Evolutionary conservation across 192 early-diverging fungal species (phyloP).

Genomic region (Backusella australiensis): DNA sequence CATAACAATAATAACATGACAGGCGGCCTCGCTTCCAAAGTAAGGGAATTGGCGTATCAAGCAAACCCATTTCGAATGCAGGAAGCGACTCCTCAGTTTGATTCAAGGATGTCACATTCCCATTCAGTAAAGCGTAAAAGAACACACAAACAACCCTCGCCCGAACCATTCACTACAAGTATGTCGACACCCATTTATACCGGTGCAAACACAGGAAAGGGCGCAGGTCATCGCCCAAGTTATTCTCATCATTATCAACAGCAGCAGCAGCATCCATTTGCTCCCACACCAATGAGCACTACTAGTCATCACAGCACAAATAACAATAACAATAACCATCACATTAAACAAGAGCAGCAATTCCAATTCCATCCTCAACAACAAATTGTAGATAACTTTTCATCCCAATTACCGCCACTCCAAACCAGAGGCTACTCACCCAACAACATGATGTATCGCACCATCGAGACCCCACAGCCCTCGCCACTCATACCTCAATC

Average conservation of each 20-base stretch:
- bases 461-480: neutral
- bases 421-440: conserved; percentile 8
- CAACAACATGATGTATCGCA: neutral
- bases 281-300: neutral
- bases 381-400: conserved; percentile 15
- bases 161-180: conserved; percentile 4
- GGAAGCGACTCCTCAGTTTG: neutral
- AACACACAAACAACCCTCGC: neutral
- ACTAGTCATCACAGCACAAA: neutral
- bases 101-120: neutral
- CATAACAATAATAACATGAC: neutral
- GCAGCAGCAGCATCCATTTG: neutral
- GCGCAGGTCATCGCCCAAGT: neutral
- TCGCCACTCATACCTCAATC: neutral
- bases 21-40: conserved; percentile 20
- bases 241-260: neutral
- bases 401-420: conserved; percentile 28
- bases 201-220: neutral
- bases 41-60: conserved; percentile 5
- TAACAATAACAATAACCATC: neutral
- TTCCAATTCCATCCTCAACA: neutral
- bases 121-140: conserved; percentile 16
- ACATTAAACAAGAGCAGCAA: neutral
- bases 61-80: neutral
- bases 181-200: conserved; percentile 17